Percentiles rank a stretch among this genome's conserved stretches.
These are phyloP conservation scores for Lepidium didymum DNA, from an alignment of 345 rosid species.

Conservation along the genomic window DNA sequence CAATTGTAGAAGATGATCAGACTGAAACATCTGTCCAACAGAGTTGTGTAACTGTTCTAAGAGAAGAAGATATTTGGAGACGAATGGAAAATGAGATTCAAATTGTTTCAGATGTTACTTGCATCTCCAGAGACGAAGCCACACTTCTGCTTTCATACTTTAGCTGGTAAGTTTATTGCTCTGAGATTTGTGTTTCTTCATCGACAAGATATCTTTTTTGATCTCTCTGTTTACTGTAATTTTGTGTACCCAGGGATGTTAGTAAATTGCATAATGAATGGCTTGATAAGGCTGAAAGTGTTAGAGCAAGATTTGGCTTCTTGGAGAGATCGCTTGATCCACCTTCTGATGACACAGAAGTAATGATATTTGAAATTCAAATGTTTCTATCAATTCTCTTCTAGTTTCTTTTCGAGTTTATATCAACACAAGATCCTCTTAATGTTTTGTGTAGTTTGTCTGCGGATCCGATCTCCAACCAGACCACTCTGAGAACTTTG, in stretches of 20 bases:
- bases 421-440: not conserved
- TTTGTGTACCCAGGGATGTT: not conserved
- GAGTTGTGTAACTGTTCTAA: not conserved
- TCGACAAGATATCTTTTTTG: not conserved
- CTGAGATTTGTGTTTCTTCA: not conserved
- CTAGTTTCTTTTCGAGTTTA: not conserved
- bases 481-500: not conserved
- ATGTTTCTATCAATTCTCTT: not conserved
- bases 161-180: not conserved
- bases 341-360: slow-evolving; percentile 3
- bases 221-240: slow-evolving; percentile 4
- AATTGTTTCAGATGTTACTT: not conserved
- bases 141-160: slow-evolving; percentile 7
- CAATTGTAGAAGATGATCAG: not conserved
- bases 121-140: slow-evolving; percentile 11
- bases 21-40: not conserved
- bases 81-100: slow-evolving; percentile 5
- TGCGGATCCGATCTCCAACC: not conserved
- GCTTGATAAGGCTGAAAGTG: not conserved
- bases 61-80: not conserved
- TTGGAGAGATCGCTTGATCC: not conserved
- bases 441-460: not conserved
- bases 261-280: not conserved
- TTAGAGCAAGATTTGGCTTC: slow-evolving; percentile 5
- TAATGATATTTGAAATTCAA: not conserved